Percentiles rank a stretch among this genome's conserved stretches.
Evolutionary conservation across 768 basidiomycete genomes (phyloP).

Genomic region (Mycena venus): DNA sequence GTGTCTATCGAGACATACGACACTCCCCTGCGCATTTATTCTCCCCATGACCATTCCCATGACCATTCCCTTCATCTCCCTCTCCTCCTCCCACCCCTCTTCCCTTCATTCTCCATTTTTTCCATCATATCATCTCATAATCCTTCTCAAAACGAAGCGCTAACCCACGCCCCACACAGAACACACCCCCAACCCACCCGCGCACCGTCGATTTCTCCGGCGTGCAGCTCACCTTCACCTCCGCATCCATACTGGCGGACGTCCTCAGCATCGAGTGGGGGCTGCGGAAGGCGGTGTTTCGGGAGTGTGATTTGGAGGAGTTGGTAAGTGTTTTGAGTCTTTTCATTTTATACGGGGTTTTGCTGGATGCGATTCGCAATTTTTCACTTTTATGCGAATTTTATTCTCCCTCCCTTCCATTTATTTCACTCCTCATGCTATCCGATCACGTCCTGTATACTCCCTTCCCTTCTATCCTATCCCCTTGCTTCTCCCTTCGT

Average conservation of each 20-base stretch:
- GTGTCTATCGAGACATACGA: too few relatives aligned
- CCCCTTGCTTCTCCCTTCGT: neutral
- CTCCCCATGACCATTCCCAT: too few relatives aligned
- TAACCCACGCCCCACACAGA: conserved; percentile 48
- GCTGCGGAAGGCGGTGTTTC: conserved; percentile 84
- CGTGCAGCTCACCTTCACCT: conserved; percentile 76
- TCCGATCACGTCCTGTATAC: neutral
- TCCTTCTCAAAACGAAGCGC: neutral
- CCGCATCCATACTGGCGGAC: conserved; percentile 89
- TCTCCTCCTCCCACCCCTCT: neutral
- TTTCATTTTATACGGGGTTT: neutral
- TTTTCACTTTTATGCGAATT: too few relatives aligned
- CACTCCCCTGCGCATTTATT: too few relatives aligned
- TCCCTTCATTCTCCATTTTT: neutral
- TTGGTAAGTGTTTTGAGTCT: conserved; percentile 60
- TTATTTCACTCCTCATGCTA: neutral
- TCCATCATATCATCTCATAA: neutral
- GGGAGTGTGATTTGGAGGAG: conserved; percentile 91
- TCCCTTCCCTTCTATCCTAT: neutral
- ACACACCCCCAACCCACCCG: conserved; percentile 67
- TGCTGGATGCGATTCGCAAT: too few relatives aligned
- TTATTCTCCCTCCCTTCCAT: neutral
- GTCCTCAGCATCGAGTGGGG: conserved; percentile 96
- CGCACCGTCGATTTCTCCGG: conserved; percentile 86
- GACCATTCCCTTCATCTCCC: too few relatives aligned